phyloP scores from a whole-genome alignment of 257 asterid species.

The Ballota nigra region DNA sequence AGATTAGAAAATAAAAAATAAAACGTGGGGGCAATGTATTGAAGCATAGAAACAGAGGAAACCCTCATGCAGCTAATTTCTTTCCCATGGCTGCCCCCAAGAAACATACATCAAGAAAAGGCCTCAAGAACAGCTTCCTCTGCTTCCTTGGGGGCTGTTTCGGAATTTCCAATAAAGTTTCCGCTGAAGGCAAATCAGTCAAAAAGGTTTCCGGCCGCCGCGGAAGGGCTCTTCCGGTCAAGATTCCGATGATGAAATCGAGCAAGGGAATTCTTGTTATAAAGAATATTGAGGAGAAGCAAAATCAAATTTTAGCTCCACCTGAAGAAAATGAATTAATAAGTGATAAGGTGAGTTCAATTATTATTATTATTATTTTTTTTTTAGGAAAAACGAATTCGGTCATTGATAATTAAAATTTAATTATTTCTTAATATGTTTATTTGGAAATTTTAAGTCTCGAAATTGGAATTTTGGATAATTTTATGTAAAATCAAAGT shows the following conservation, averaged over 20 bases:
- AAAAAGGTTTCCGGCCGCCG: slow-evolving; percentile 10
- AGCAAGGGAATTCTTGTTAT: slow-evolving; percentile 6
- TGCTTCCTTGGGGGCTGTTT: slow-evolving; percentile 26
- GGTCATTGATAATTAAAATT: too few species aligned
- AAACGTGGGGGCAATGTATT: slow-evolving; percentile 19
- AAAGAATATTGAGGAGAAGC: slow-evolving; percentile 15
- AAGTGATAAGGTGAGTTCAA: slow-evolving; percentile 9
- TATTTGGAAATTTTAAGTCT: not conserved
- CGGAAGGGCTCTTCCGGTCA: not conserved
- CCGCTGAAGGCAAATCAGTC: slow-evolving; percentile 16
- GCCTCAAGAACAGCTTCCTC: not conserved
- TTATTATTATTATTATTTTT: too few species aligned
- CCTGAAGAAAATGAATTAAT: not conserved
- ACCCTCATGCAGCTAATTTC: slow-evolving; percentile 20
- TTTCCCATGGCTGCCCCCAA: slow-evolving; percentile 26
- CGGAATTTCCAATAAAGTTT: slow-evolving; percentile 25
- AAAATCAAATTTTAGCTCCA: not conserved
- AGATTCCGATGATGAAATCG: not conserved
- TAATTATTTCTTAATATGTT: not conserved
- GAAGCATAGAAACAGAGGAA: not conserved
- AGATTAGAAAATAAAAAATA: not conserved
- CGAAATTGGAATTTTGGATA: not conserved
- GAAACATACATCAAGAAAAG: not conserved
- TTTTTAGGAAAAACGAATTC: too few species aligned
- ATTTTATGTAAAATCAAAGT: not conserved